Evolutionary conservation across 148 eudicot genomes (phyloP).

Genomic region (Amaranthus palmeri): DNA sequence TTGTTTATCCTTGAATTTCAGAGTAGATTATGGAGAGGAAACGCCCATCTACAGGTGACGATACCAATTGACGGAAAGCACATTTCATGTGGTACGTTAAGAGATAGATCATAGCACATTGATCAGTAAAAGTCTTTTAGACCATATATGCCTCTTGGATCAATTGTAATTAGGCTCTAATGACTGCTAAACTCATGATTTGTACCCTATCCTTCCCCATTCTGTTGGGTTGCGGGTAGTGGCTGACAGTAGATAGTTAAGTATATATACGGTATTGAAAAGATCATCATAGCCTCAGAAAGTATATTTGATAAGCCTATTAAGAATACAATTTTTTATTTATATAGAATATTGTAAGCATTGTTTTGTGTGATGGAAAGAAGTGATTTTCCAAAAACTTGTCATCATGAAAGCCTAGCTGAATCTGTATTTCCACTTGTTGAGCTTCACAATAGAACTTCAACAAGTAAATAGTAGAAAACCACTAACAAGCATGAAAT

Average conservation of each 20-base stretch:
- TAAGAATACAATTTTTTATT: background rate
- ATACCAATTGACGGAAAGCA: constrained; percentile 2
- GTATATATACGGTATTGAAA: background rate
- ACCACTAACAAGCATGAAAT: background rate
- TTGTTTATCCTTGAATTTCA: background rate
- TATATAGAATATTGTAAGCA: background rate
- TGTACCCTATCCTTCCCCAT: background rate
- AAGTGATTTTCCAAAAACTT: background rate
- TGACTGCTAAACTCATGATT: background rate
- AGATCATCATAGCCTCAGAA: background rate
- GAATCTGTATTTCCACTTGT: background rate
- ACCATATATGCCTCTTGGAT: background rate
- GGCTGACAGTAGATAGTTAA: background rate
- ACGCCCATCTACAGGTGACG: background rate
- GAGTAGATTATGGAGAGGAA: background rate
- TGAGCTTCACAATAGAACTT: background rate
- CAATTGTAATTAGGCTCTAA: background rate
- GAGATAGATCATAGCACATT: constrained; percentile 4
- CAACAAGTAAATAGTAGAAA: background rate
- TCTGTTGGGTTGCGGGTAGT: background rate
- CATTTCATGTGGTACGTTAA: background rate
- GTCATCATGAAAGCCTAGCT: background rate
- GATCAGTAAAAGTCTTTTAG: background rate
- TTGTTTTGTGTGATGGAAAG: background rate
- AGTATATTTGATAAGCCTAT: background rate